These are phyloP conservation scores for Rubus idaeus DNA, from an alignment of 306 rosid genomes.

Conservation along the genomic window DNA sequence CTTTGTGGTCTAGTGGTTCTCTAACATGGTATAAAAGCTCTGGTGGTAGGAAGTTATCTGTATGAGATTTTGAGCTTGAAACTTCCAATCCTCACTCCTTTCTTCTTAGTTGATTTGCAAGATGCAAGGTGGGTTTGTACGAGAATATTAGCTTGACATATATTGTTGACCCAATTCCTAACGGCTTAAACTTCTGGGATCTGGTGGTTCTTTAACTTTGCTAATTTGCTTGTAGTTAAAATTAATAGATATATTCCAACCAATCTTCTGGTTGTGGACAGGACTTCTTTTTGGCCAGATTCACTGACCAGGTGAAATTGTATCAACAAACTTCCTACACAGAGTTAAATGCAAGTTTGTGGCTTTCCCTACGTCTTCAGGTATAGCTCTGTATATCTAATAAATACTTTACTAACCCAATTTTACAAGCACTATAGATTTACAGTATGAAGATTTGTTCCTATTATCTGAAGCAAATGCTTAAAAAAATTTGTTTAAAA, in stretches of 20 bases:
- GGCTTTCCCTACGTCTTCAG: slow-evolving; percentile 99
- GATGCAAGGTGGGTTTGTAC: not conserved
- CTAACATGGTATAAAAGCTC: not conserved
- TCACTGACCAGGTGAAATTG: slow-evolving; percentile 54
- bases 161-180: not conserved
- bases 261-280: slow-evolving; percentile 37
- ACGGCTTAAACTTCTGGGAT: not conserved
- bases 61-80: not conserved
- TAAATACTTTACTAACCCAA: slow-evolving; percentile 10
- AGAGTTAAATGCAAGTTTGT: slow-evolving; percentile 87
- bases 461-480: slow-evolving; percentile 3
- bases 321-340: slow-evolving; percentile 94
- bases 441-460: slow-evolving; percentile 10
- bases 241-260: slow-evolving; percentile 11
- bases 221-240: slow-evolving; percentile 5
- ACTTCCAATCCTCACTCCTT: not conserved
- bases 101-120: not conserved
- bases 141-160: not conserved
- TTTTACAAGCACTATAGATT: slow-evolving; percentile 8
- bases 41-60: not conserved
- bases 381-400: slow-evolving; percentile 35
- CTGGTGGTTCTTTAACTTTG: not conserved
- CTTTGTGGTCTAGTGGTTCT: not conserved
- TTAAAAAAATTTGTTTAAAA: not conserved
- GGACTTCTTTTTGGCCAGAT: slow-evolving; percentile 74